Conservation (phyloP, 2,329 filamentous ascomycete species). For the Sclerotinia spermophila region DNA sequence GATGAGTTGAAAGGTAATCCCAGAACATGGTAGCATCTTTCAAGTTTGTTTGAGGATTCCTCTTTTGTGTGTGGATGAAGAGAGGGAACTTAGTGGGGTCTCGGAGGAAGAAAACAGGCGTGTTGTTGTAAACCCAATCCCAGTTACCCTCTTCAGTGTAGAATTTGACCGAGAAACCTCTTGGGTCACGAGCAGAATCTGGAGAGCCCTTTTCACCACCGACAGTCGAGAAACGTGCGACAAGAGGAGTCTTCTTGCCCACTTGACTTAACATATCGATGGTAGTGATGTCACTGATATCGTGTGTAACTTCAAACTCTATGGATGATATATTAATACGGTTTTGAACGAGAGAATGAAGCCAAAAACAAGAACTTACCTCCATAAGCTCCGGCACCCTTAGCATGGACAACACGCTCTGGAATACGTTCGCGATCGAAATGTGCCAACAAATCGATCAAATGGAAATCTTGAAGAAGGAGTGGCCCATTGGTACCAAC, state of each 20-base stretch:
- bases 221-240: conserved; percentile 68
- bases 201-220: conserved; percentile 65
- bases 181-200: conserved; percentile 63
- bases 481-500: conserved; percentile 55
- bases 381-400: conserved; percentile 36
- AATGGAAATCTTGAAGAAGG: conserved; percentile 61
- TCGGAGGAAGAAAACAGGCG: conserved; percentile 71
- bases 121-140: conserved; percentile 75
- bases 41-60: conserved; percentile 67
- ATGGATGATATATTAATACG: conserved; percentile 19
- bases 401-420: conserved; percentile 58
- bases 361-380: conserved; percentile 19
- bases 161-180: conserved; percentile 68
- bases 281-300: conserved; percentile 30
- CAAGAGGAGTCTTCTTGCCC: conserved; percentile 66
- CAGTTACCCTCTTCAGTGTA: conserved; percentile 67
- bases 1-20: conserved; percentile 54
- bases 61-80: conserved; percentile 76
- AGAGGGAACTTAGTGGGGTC: conserved; percentile 72
- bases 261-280: conserved; percentile 46
- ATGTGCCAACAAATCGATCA: conserved; percentile 58
- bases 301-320: conserved; percentile 36
- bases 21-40: conserved; percentile 54
- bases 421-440: conserved; percentile 52
- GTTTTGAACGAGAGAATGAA: neutral